phyloP scores from a whole-genome alignment of 345 rosid species.

The Erucastrum elatum region DNA sequence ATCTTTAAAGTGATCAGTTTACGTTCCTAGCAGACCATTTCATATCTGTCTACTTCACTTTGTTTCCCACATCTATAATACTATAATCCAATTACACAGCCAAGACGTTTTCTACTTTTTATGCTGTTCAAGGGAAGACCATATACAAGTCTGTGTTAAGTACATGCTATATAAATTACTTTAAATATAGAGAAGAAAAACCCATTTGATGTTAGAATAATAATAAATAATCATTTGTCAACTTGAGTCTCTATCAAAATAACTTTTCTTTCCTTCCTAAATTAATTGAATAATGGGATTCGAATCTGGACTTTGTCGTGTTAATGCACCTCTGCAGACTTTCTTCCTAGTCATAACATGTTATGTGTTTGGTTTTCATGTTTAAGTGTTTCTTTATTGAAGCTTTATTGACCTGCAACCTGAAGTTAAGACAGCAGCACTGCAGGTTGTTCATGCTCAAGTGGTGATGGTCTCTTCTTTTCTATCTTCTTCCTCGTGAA shows the following conservation, averaged over 20 bases:
- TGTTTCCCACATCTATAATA: not conserved
- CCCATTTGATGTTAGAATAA: not conserved
- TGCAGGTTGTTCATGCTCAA: not conserved
- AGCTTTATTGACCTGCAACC: not conserved
- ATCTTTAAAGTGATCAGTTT: not conserved
- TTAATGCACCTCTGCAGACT: not conserved
- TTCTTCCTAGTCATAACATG: not conserved
- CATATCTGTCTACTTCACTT: not conserved
- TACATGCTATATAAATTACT: not conserved
- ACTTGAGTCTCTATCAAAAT: not conserved
- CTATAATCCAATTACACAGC: not conserved
- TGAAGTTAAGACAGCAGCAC: not conserved
- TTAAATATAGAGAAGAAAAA: not conserved
- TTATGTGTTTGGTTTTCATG: not conserved
- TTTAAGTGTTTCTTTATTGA: not conserved
- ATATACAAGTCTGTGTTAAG: not conserved
- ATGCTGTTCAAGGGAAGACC: not conserved
- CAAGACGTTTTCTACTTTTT: not conserved
- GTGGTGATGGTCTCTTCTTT: not conserved
- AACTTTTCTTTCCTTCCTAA: not conserved
- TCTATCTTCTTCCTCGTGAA: not conserved
- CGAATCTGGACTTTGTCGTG: not conserved
- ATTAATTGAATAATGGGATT: not conserved
- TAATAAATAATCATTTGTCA: not conserved
- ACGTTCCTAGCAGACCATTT: not conserved